Percentiles rank a stretch among this genome's conserved stretches.
These are phyloP conservation scores for Pythium brachiatum DNA, from an alignment of 352 stramenopile genomes.

Conservation along the genomic window DNA sequence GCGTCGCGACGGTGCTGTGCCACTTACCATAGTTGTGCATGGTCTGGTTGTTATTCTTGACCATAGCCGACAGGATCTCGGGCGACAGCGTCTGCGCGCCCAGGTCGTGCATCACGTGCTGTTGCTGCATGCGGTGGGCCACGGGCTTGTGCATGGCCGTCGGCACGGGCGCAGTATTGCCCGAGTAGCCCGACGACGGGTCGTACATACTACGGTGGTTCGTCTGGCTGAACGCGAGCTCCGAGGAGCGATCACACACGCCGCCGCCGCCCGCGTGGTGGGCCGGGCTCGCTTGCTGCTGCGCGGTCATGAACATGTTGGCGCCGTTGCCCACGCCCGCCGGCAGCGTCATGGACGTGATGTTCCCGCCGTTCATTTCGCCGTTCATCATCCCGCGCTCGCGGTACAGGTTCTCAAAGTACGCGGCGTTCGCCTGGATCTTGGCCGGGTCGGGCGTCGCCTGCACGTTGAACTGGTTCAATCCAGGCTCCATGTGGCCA, in stretches of 20 bases:
- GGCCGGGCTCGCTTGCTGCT: conserved; percentile 23
- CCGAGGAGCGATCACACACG: conserved; percentile 58
- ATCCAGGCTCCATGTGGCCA: conserved; percentile 27
- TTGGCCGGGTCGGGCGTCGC: conserved; percentile 47
- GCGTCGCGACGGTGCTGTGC: background rate
- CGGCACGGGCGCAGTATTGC: conserved; percentile 13
- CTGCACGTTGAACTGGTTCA: conserved; percentile 37
- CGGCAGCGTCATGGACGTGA: conserved; percentile 23
- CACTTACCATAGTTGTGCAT: conserved; percentile 45
- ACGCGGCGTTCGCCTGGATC: conserved; percentile 78
- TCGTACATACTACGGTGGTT: conserved; percentile 71
- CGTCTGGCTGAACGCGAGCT: conserved; percentile 65
- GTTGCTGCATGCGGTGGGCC: conserved; percentile 26
- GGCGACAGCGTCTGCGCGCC: conserved; percentile 77
- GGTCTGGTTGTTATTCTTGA: conserved; percentile 72
- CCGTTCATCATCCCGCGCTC: conserved; percentile 42
- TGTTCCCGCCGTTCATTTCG: conserved; percentile 24
- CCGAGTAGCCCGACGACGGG: conserved; percentile 44
- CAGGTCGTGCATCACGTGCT: conserved; percentile 37
- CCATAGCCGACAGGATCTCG: conserved; percentile 78
- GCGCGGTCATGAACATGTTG: conserved; percentile 43
- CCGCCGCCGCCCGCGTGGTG: conserved; percentile 16
- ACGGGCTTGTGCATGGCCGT: too few relatives aligned
- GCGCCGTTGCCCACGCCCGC: conserved; percentile 60
- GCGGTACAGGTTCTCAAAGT: conserved; percentile 78